Evolutionary conservation across 1,284 basidiomycete species (phyloP).

Genomic region (Trichosporon coremiiforme): DNA sequence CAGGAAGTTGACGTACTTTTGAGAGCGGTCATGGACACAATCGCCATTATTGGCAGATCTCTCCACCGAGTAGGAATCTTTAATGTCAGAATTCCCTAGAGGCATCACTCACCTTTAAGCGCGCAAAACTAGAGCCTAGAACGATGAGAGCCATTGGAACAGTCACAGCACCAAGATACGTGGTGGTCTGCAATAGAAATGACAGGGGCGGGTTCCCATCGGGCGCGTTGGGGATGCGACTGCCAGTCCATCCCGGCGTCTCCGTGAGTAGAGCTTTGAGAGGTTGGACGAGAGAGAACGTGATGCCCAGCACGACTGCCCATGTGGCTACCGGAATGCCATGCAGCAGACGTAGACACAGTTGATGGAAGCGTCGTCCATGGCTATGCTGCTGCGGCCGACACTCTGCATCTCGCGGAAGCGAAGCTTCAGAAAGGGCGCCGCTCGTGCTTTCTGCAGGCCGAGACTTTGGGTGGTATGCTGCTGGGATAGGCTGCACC

Average conservation of each 20-base stretch:
- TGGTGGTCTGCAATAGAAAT: constrained; percentile 59
- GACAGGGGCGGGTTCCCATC: constrained; percentile 74
- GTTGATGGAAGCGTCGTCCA: background rate
- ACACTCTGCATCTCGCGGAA: no score
- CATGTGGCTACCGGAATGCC: constrained; percentile 64
- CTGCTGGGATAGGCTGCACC: background rate
- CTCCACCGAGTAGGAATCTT: constrained; percentile 58
- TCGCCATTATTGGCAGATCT: constrained; percentile 67
- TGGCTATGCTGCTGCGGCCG: no score
- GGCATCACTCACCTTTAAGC: constrained; percentile 60
- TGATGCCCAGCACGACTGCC: constrained; percentile 65
- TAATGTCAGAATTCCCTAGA: background rate
- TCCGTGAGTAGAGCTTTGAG: constrained; percentile 71
- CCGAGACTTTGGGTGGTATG: background rate
- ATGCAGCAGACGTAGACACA: constrained; percentile 51
- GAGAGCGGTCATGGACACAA: constrained; percentile 62
- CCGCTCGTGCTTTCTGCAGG: background rate
- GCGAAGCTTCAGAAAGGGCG: background rate
- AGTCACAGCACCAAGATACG: constrained; percentile 70
- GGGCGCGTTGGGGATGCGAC: constrained; percentile 65
- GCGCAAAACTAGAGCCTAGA: constrained; percentile 72
- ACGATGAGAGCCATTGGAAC: constrained; percentile 73
- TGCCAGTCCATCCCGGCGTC: constrained; percentile 58
- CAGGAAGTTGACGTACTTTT: constrained; percentile 58
- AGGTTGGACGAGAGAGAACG: constrained; percentile 66